A percentile compares a stretch with the other conserved stretches of the same genome.
These are phyloP conservation scores for Phragmites australis DNA, from an alignment of 176 grass and related monocot genomes.

Conservation along the genomic window DNA sequence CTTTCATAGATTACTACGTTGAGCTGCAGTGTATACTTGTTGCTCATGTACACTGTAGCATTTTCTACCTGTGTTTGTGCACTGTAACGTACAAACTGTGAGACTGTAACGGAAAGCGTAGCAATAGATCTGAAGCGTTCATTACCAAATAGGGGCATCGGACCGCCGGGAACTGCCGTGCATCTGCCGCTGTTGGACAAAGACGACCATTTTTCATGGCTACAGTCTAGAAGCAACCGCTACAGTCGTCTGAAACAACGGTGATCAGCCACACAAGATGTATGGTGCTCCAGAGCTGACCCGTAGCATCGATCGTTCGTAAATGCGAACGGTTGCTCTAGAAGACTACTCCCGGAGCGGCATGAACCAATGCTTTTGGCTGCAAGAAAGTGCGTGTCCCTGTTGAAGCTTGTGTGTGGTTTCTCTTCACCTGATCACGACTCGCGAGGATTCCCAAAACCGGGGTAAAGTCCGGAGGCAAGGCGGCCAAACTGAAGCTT, in stretches of 20 bases:
- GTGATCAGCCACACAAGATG: background rate
- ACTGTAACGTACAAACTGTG: too few relatives aligned
- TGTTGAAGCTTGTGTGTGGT: background rate
- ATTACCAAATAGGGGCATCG: background rate
- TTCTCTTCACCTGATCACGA: background rate
- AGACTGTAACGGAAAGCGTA: too few relatives aligned
- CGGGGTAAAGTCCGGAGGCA: too few relatives aligned
- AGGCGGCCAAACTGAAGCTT: background rate
- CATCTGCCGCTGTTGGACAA: background rate
- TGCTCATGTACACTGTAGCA: too few relatives aligned
- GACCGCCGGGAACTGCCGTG: too few relatives aligned
- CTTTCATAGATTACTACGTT: too few relatives aligned
- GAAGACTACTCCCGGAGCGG: background rate
- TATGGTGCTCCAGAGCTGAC: background rate
- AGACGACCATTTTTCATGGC: background rate
- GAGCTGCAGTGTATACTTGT: background rate
- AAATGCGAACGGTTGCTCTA: background rate
- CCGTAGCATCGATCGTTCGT: background rate
- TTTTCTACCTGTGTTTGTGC: too few relatives aligned
- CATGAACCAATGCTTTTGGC: background rate
- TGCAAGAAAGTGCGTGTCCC: constrained; percentile 24
- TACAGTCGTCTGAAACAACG: background rate
- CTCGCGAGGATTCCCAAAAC: background rate
- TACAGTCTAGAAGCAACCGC: background rate
- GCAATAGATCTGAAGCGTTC: background rate